Evolutionary conservation across 352 stramenopile species (phyloP), one percentile per base, ranked within the genome.

Genomic region (Thalassiosira hispida): DNA sequence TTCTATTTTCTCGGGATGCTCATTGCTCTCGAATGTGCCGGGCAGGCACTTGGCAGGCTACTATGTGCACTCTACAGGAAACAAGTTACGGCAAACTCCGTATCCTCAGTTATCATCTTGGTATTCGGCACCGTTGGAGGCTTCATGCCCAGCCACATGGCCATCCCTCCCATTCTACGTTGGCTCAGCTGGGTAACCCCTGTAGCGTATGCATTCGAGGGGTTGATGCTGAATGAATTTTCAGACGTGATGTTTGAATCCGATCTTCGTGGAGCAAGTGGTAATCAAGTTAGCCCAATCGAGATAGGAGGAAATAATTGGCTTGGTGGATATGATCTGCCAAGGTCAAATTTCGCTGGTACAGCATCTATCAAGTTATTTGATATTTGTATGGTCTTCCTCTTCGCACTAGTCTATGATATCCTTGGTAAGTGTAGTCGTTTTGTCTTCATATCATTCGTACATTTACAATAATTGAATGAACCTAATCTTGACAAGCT

Each of bases 141-240:
- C 18, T 85, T 85, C 31, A 85, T 85, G 77, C 77, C 77, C 0
- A 60, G 5, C 18, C 82, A 79, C 53, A 35, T 40, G 1, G 6
- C 38, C 14, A 75, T 85, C 16, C 38, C 64, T 22, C 61, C 52
- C 7, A 44, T 79, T 23, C 57, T 85, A 20, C 55, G 77, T 12
- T 85, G 77, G 77, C 18, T 85, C 1, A 70, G 44, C 11, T 85
- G 77, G 77, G 1, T 85, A 0, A 85, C 77, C 9, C 77, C 77
- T 27, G 77, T 78, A 25, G n/a, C 72, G 0, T 85, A 79, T 46
- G 77, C 77, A 6, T 85, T 85, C 40, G 77, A 85, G 61, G 77
- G 67, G 14, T 65, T 82, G 59, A 82, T 82, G 73, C 53, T 85
- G 5, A 85, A 85, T 55, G 38, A 85, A 18, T 85, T 85, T 57